Evolutionary conservation across 345 rosid species (phyloP).

Genomic region (Microcos paniculata): DNA sequence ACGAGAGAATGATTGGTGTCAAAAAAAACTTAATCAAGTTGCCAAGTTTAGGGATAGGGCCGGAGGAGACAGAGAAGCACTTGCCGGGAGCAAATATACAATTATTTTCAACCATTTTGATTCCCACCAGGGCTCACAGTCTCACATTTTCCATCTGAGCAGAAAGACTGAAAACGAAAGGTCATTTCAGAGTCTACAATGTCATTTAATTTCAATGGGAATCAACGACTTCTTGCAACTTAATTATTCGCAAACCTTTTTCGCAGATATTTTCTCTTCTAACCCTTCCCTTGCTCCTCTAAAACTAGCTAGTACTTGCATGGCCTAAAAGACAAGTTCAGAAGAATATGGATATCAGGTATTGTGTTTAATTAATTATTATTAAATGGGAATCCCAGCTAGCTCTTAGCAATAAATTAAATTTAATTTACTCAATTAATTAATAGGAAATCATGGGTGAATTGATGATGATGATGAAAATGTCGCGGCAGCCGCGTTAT

Average conservation of each 20-base stretch:
- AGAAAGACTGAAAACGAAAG: not conserved
- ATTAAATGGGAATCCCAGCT: too few species aligned
- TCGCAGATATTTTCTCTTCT: too few species aligned
- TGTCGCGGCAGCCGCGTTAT: too few species aligned
- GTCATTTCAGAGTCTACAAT: not conserved
- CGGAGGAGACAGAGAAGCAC: not conserved
- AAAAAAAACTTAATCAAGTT: not conserved
- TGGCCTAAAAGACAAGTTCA: not conserved
- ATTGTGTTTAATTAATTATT: too few species aligned
- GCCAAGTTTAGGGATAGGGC: not conserved
- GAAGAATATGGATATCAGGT: not conserved
- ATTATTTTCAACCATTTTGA: not conserved
- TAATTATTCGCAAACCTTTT: not conserved
- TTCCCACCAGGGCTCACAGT: not conserved
- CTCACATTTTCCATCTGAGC: not conserved
- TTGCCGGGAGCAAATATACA: not conserved
- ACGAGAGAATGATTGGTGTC: not conserved
- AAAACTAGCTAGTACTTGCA: too few species aligned
- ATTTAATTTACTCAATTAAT: too few species aligned
- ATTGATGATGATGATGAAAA: too few species aligned
- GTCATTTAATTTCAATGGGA: not conserved
- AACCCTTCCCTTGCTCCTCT: not conserved
- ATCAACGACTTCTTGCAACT: slow-evolving; percentile 11
- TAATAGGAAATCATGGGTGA: too few species aligned
- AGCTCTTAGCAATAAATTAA: too few species aligned